Conservation (phyloP, 176 grass and related monocot species). For the Rhynchospora tenuis region DNA sequence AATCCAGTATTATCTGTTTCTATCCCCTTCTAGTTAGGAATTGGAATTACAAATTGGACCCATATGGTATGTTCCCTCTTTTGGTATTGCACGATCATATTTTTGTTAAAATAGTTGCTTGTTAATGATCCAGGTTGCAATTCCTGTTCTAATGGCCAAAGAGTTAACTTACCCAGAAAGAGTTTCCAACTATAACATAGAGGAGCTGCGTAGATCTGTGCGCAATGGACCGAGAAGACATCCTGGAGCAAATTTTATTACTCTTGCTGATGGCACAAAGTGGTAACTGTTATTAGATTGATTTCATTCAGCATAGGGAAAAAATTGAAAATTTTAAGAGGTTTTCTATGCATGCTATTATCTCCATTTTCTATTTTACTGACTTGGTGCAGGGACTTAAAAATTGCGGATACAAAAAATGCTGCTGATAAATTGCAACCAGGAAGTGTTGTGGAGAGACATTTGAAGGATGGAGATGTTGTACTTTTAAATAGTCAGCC, state of each 20-base stretch:
- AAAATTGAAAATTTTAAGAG: not conserved
- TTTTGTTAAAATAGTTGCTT: conserved; percentile 16
- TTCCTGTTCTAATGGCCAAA: conserved; percentile 84
- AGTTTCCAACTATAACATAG: conserved; percentile 76
- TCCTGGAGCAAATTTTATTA: conserved; percentile 84
- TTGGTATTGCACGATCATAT: conserved; percentile 4
- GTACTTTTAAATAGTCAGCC: conserved; percentile 96
- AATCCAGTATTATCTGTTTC: not conserved
- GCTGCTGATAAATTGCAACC: conserved; percentile 70
- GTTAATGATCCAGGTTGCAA: conserved; percentile 50
- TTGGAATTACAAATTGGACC: not conserved
- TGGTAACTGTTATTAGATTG: conserved; percentile 44
- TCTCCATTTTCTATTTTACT: not conserved
- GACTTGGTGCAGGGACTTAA: conserved; percentile 58
- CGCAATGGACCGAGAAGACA: conserved; percentile 84
- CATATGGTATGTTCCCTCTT: not conserved
- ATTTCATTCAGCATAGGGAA: not conserved
- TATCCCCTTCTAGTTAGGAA: not conserved
- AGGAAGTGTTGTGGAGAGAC: conserved; percentile 79
- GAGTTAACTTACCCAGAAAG: conserved; percentile 88
- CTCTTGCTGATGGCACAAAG: conserved; percentile 51
- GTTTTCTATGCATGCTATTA: not conserved
- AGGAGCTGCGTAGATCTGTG: conserved; percentile 72
- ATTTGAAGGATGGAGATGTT: conserved; percentile 93
- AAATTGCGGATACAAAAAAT: conserved; percentile 67